Conservation (phyloP, 108 stramenopile genomes). For the Cyclotella cryptica region DNA sequence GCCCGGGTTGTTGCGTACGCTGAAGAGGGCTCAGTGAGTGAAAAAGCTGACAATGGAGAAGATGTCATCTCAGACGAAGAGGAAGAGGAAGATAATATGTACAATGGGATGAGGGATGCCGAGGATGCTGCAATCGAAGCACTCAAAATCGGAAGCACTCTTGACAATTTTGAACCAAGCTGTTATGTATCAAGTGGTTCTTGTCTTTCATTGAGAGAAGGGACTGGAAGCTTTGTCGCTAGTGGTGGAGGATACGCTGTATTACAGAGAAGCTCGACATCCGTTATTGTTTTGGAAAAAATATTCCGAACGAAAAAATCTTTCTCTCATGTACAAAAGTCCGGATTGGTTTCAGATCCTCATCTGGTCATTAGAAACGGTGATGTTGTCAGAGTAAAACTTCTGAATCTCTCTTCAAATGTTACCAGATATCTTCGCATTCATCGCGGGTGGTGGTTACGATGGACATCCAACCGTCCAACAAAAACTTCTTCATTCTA, state of each 20-base stretch:
- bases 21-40: slow-evolving; percentile 21
- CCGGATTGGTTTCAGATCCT: background rate
- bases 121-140: slow-evolving; percentile 52
- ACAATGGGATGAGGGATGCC: slow-evolving; percentile 25
- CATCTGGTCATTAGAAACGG: slow-evolving; percentile 73
- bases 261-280: slow-evolving; percentile 61
- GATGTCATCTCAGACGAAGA: slow-evolving; percentile 2
- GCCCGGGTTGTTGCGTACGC: background rate
- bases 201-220: slow-evolving; percentile 61
- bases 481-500: slow-evolving; percentile 74
- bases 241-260: slow-evolving; percentile 85
- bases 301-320: slow-evolving; percentile 31
- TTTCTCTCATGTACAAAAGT: slow-evolving; percentile 13
- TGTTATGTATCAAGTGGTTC: slow-evolving; percentile 73
- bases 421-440: slow-evolving; percentile 78
- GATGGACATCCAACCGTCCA: slow-evolving; percentile 79
- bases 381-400: slow-evolving; percentile 81
- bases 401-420: slow-evolving; percentile 48
- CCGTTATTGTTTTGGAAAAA: slow-evolving; percentile 68
- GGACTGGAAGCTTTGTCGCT: slow-evolving; percentile 53
- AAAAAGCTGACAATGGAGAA: background rate
- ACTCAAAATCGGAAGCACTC: slow-evolving; percentile 12
- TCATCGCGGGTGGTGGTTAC: slow-evolving; percentile 93
- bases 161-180: slow-evolving; percentile 65
- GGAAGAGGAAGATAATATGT: slow-evolving; percentile 24